phyloP scores from a whole-genome alignment of 2,329 filamentous ascomycete genomes.

The Zasmidium cellare region DNA sequence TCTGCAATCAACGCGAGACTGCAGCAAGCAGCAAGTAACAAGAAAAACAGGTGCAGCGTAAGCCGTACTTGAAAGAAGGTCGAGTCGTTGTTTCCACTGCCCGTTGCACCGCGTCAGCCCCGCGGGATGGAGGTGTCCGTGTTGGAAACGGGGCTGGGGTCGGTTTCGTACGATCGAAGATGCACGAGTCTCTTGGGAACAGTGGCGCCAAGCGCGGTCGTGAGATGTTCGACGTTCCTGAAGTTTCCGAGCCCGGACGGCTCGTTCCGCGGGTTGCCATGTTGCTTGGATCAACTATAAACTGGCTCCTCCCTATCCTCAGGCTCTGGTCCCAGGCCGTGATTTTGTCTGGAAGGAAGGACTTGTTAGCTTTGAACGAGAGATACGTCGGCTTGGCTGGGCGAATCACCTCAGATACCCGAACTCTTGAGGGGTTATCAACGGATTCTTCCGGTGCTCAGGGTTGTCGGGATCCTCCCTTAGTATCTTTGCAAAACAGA shows the following conservation, averaged over 20 bases:
- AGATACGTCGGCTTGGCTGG: no score
- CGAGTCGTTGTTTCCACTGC: background rate
- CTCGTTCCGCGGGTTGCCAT: no score
- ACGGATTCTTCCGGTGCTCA: no score
- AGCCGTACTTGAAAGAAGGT: conserved; percentile 17
- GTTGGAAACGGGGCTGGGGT: background rate
- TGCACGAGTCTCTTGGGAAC: background rate
- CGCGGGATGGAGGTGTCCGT: background rate
- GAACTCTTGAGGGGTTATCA: no score
- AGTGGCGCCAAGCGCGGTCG: background rate
- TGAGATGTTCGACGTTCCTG: background rate
- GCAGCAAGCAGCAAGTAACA: background rate
- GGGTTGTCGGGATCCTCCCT: no score
- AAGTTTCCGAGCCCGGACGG: background rate
- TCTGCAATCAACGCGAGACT: background rate
- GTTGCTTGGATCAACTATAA: no score
- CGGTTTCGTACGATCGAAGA: background rate
- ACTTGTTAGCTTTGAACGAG: no score
- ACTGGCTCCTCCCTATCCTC: no score
- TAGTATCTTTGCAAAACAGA: no score
- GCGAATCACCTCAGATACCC: no score
- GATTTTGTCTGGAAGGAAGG: no score
- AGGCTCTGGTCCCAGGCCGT: no score
- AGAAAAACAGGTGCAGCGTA: background rate
- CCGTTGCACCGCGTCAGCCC: background rate